Evolutionary conservation across 768 basidiomycete genomes (phyloP).

Genomic region (Macrolepiota albuminosa): DNA sequence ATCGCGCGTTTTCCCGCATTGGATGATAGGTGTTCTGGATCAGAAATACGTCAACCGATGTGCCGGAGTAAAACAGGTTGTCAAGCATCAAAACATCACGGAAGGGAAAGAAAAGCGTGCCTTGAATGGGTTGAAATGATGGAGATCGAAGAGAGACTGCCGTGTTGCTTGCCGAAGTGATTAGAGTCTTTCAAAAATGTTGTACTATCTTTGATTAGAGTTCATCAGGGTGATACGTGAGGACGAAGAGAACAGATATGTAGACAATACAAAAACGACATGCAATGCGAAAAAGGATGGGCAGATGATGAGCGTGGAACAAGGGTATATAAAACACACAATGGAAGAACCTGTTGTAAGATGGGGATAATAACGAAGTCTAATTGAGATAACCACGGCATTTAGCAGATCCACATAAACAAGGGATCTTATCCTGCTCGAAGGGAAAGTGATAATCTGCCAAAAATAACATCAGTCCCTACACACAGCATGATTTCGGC

Average conservation of each 20-base stretch:
- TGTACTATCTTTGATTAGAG: background rate
- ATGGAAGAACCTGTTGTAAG: slow-evolving; percentile 1
- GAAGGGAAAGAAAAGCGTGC: background rate
- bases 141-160: background rate
- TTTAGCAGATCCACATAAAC: slow-evolving; percentile 83
- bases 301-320: slow-evolving; percentile 9
- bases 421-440: slow-evolving; percentile 96
- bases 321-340: slow-evolving; percentile 13
- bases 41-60: background rate
- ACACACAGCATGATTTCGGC: background rate
- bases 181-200: background rate
- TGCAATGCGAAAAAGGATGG: slow-evolving; percentile 14
- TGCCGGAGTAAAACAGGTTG: background rate
- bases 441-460: slow-evolving; percentile 98
- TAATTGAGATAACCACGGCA: slow-evolving; percentile 97
- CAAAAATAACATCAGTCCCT: background rate
- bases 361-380: slow-evolving; percentile 21
- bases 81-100: background rate
- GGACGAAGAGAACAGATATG: slow-evolving; percentile 11
- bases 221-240: slow-evolving; percentile 5
- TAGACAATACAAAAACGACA: slow-evolving; percentile 15
- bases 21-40: background rate
- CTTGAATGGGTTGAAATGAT: background rate
- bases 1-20: background rate
- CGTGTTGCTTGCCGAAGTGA: background rate